Base-by-base conservation (phyloP, 2,329 filamentous ascomycete genomes). In the Fusarium pseudoanthophilum region DNA sequence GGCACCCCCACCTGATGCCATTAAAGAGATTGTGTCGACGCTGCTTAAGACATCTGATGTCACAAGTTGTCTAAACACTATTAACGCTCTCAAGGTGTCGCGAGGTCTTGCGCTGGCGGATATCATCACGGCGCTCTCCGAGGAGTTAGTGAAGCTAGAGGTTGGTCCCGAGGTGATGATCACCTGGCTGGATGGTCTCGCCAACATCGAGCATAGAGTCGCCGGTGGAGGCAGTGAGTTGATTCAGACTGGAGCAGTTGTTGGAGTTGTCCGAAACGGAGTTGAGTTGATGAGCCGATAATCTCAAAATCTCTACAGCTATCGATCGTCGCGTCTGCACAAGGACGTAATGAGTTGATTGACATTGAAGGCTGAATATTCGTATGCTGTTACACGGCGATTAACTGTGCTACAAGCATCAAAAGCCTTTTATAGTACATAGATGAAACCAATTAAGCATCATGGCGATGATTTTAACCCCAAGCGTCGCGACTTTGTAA, bases 101-200 rank as follows among this genome's bases (percentile, higher is more conserved):
- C 94, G 96, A 78, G 96, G 96, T 1, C 86, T 99, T 53, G 96
- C 96, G 4, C 83, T 99, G 68, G 96, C 96, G 7, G 96, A 99
- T 80, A 98, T 99, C 64, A 89, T 99, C 73, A 97, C 95, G 0
- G 90, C 94, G 2, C 81, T 98, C 45, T 90, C 92, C 1, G 95
- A 98, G 77, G 93, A 97, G 83, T 82, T 99, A 65, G 88, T 90
- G 26, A 92, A 92, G 80, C 84, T 98, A 56, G 94, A 97, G 75
- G 96, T 97, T 18, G 93, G 92, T 60, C 87, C 94, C 0, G 92
- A 95, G 80, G 95, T 95, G 16, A 93, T 96, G 86, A 92, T 98
- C 59, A 90, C 92, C 6, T 99, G 96, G 96, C 85, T 99, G 69
- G 92, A 96, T 67, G 95, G 95, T 1, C 84, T 99, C 62, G 95